Conservation (phyloP, 305 asterid genomes). For the Plantago coronopus region DNA sequence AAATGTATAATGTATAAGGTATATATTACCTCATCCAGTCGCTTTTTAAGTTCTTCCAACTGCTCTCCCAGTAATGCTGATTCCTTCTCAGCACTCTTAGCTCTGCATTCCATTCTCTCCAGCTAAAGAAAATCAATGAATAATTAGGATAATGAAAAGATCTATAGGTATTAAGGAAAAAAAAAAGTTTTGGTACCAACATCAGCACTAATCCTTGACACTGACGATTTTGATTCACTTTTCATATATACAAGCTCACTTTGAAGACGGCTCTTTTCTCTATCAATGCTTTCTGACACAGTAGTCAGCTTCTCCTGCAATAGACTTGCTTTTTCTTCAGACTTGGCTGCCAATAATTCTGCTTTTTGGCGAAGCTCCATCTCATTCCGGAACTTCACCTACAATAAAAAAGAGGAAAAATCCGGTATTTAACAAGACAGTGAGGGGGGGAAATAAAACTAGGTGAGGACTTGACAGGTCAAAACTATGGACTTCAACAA, state of each 20-base stretch:
- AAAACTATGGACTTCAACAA: constrained; percentile 14
- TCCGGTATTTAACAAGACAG: constrained; percentile 6
- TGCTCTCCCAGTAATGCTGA: constrained; percentile 58
- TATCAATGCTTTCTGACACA: constrained; percentile 58
- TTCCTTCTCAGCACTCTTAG: constrained; percentile 79
- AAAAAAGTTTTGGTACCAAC: constrained; percentile 40
- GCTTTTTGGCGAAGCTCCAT: constrained; percentile 70
- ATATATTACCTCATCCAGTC: constrained; percentile 56
- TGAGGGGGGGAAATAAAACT: constrained; percentile 19
- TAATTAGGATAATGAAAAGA: constrained; percentile 23
- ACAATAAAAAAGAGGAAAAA: constrained; percentile 23
- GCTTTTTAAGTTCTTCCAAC: constrained; percentile 56
- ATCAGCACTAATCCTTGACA: constrained; percentile 67
- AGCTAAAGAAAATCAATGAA: constrained; percentile 44
- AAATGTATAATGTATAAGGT: constrained; percentile 7
- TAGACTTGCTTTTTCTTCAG: constrained; percentile 71
- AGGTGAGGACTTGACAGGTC: constrained; percentile 4
- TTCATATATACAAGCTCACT: constrained; percentile 72
- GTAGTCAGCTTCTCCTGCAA: constrained; percentile 60
- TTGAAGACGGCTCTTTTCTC: constrained; percentile 66
- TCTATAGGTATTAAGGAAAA: constrained; percentile 16
- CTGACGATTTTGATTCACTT: constrained; percentile 78
- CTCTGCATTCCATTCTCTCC: constrained; percentile 82
- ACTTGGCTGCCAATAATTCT: constrained; percentile 62
- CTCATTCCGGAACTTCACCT: constrained; percentile 75